A percentile compares a stretch with the other conserved stretches of the same genome.
Conservation (phyloP, 2,329 filamentous ascomycete genomes). For the Phialophora expanda region DNA sequence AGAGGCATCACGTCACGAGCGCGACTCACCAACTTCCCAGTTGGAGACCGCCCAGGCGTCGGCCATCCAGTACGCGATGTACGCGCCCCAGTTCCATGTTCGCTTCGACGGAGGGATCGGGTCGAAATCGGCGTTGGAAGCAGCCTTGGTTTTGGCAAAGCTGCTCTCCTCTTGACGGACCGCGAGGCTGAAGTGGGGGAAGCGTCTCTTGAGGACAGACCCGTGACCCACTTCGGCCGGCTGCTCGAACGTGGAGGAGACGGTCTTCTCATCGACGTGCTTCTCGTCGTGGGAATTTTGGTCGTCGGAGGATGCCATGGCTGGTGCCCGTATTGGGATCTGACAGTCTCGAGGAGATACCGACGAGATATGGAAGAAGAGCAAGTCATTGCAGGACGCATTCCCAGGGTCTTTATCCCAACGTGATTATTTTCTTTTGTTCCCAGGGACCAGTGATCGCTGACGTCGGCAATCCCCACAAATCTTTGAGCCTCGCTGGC, state of each 20-base stretch:
- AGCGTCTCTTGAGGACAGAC: constrained; percentile 23
- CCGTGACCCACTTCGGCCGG: constrained; percentile 28
- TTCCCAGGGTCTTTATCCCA: background rate
- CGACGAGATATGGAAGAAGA: constrained; percentile 27
- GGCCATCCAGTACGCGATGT: constrained; percentile 53
- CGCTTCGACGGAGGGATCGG: constrained; percentile 49
- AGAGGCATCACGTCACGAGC: constrained; percentile 4
- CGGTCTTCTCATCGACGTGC: constrained; percentile 7
- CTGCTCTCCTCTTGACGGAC: constrained; percentile 37
- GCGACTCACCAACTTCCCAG: constrained; percentile 36
- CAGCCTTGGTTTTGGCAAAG: constrained; percentile 30
- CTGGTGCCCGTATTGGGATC: background rate
- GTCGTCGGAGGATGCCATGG: constrained; percentile 27
- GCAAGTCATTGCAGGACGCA: background rate
- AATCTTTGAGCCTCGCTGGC: background rate
- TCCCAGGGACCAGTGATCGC: background rate
- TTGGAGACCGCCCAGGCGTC: constrained; percentile 40
- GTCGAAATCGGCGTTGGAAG: constrained; percentile 39
- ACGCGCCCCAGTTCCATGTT: constrained; percentile 51
- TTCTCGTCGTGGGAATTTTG: constrained; percentile 13
- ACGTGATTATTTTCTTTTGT: background rate
- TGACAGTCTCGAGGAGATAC: constrained; percentile 6
- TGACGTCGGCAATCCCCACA: background rate
- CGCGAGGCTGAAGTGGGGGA: constrained; percentile 31
- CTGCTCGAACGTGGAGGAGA: constrained; percentile 24